phyloP scores from a whole-genome alignment of 2,329 filamentous ascomycete genomes.

The Neofusicoccum parvum region DNA sequence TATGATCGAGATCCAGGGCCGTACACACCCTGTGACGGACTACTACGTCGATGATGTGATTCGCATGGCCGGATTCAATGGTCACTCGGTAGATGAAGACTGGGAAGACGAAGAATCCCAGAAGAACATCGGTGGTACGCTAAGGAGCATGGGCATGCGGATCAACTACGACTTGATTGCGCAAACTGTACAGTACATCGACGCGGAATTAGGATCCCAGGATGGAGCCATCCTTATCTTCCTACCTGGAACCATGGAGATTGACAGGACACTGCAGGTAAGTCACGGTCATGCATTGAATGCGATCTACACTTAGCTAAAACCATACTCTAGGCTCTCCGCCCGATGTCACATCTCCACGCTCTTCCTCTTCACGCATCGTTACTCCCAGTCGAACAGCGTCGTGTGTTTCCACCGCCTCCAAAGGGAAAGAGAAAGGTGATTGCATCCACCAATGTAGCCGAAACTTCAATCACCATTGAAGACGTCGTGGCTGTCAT shows the following conservation, averaged over 20 bases:
- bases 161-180: constrained; percentile 91
- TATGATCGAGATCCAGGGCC: constrained; percentile 80
- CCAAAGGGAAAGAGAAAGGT: constrained; percentile 85
- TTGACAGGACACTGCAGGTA: constrained; percentile 72
- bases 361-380: constrained; percentile 90
- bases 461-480: constrained; percentile 97
- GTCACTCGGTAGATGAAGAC: constrained; percentile 54
- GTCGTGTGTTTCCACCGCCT: constrained; percentile 76
- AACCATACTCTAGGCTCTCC: constrained; percentile 53
- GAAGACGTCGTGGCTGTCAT: constrained; percentile 96
- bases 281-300: neutral
- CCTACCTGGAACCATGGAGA: constrained; percentile 88
- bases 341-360: constrained; percentile 62
- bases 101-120: constrained; percentile 52
- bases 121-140: constrained; percentile 41
- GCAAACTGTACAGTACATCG: constrained; percentile 78
- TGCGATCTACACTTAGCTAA: neutral
- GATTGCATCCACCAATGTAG: constrained; percentile 93
- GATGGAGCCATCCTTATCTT: constrained; percentile 94
- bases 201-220: constrained; percentile 70
- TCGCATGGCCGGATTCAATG: constrained; percentile 71
- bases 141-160: constrained; percentile 62
- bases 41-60: constrained; percentile 89
- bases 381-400: constrained; percentile 83
- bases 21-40: constrained; percentile 88